Conservation (phyloP, 2,329 filamentous ascomycete genomes). For the Fusarium sp. region DNA sequence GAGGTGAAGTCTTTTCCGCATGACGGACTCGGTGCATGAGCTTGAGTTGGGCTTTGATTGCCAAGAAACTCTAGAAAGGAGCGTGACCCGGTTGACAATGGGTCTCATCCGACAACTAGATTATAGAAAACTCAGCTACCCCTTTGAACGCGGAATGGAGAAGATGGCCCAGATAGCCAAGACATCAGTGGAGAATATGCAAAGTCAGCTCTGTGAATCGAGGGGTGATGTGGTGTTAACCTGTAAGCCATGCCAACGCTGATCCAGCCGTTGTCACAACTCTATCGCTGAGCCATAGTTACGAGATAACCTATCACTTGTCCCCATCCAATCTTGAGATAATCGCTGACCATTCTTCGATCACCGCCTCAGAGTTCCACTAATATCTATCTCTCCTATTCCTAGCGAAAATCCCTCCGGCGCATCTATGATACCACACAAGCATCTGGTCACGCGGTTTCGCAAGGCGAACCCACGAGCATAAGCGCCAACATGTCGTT, state of each 20-base stretch:
- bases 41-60: background rate
- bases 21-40: constrained; percentile 11
- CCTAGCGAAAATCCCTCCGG: background rate
- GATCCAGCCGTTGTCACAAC: constrained; percentile 7
- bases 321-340: too few relatives aligned
- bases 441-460: background rate
- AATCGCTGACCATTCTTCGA: background rate
- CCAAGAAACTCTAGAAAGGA: constrained; percentile 26
- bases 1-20: background rate
- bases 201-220: constrained; percentile 20
- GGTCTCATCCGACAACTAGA: constrained; percentile 10
- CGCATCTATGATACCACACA: background rate
- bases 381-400: background rate
- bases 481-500: background rate
- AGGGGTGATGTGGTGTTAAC: background rate
- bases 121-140: constrained; percentile 2
- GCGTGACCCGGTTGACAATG: constrained; percentile 8
- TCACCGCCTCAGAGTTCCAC: background rate
- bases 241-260: background rate
- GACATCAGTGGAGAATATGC: constrained; percentile 15
- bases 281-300: background rate
- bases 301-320: constrained; percentile 1
- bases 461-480: background rate
- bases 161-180: background rate
- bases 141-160: constrained; percentile 15